Conservation (phyloP, 495 filamentous ascomycete genomes). For the Cenococcum geophilum region DNA sequence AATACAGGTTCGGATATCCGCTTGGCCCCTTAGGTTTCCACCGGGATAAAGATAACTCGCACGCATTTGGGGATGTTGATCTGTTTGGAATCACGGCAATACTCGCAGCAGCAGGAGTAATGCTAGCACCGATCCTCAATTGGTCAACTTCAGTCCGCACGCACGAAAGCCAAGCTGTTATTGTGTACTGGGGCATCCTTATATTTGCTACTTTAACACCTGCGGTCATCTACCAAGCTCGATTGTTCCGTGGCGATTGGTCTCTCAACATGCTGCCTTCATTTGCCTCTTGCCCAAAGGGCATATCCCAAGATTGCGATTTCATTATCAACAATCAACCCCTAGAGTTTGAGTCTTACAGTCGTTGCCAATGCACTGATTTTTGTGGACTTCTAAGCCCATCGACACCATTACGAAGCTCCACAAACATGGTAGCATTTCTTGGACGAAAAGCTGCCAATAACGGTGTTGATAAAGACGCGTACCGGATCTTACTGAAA, state of each 20-base stretch:
- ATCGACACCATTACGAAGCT: neutral
- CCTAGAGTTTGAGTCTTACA: neutral
- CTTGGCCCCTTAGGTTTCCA: neutral
- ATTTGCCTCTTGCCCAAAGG: neutral
- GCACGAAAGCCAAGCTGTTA: neutral
- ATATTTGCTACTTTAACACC: neutral
- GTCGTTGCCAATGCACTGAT: slow-evolving; percentile 1
- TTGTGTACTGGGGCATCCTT: slow-evolving; percentile 7
- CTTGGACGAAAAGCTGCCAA: neutral
- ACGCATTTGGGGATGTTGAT: slow-evolving; percentile 5
- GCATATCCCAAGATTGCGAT: no score
- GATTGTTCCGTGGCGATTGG: neutral
- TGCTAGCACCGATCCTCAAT: slow-evolving; percentile 9
- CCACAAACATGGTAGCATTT: slow-evolving; percentile 1
- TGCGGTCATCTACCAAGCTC: neutral
- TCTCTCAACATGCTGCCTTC: neutral
- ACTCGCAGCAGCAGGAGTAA: neutral
- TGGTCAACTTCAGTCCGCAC: slow-evolving; percentile 7
- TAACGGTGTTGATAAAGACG: neutral
- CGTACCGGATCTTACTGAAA: neutral
- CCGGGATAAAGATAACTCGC: neutral
- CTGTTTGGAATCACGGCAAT: neutral
- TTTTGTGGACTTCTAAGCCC: slow-evolving; percentile 7
- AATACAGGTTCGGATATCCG: neutral
- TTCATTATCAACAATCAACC: neutral